Base-by-base conservation (phyloP, 768 basidiomycete genomes). In the Mycena filopes region DNA sequence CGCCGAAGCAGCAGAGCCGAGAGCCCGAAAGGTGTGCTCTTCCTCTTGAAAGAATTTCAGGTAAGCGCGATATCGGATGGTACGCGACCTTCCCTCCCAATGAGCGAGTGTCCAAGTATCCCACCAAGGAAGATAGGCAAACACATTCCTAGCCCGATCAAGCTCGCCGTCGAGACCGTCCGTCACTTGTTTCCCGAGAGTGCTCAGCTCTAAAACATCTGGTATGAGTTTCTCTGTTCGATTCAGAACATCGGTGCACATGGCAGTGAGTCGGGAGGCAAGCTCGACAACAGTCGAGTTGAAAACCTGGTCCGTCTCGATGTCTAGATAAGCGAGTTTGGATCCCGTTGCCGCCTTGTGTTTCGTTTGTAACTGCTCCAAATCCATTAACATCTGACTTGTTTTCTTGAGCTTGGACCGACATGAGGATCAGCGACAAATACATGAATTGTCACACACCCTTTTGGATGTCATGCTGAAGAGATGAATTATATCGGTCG, bases 91-190 rank as follows among this genome's bases (percentile, higher is more conserved):
- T n/a, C n/a, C n/a, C n/a, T n/a, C n/a, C n/a, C n/a, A n/a, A n/a
- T 48, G 47, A 11, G 23, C 12, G n/a, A n/a, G n/a, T n/a, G n/a
- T n/a, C n/a, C n/a, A n/a, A n/a, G n/a, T n/a, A n/a, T n/a, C n/a
- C n/a, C n/a, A n/a, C n/a, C n/a, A n/a, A n/a, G n/a, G n/a, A n/a
- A n/a, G n/a, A n/a, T n/a, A n/a, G n/a, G n/a, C n/a, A 12, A 33
- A 18, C 48, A 26, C 26, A 29, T 29, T 5, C 8, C 28, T 28
- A 16, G 31, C 48, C 13, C 48, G 48, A 7, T 3, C 11, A n/a
- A 49, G 48, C n/a, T 49, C 48, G 26, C 48, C 18, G 9, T 49
- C 48, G n/a, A n/a, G n/a, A n/a, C n/a, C n/a, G n/a, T n/a, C n/a
- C n/a, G n/a, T n/a, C n/a, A n/a, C n/a, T 18, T 25, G 23, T 48